phyloP scores from a whole-genome alignment of 345 rosid species.

The Eucalyptus coolabah region DNA sequence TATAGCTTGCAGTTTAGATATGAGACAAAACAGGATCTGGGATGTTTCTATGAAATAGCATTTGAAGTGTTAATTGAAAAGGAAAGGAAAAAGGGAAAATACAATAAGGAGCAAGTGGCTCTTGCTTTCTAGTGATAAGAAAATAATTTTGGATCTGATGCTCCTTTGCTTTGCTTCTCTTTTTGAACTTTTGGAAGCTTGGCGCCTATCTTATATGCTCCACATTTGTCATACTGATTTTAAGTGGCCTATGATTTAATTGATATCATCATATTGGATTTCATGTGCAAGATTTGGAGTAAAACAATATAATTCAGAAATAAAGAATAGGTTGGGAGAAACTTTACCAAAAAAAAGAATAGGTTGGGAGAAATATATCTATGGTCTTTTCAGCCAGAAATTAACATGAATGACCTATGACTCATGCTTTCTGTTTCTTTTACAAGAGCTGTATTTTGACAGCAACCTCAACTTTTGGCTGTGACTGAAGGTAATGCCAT shows the following conservation, averaged over 20 bases:
- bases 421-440: background rate
- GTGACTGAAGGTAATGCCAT: background rate
- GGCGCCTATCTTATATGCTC: background rate
- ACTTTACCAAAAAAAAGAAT: background rate
- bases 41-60: background rate
- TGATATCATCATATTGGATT: background rate
- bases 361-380: background rate
- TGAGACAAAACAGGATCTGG: background rate
- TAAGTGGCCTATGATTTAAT: background rate
- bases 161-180: background rate
- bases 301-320: background rate
- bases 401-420: background rate
- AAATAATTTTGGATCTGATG: background rate
- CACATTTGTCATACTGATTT: background rate
- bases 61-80: background rate
- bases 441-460: background rate
- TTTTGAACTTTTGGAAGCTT: background rate
- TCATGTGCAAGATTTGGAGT: background rate
- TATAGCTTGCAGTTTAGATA: background rate
- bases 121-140: background rate
- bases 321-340: background rate
- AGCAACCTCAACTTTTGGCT: background rate
- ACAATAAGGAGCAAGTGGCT: background rate
- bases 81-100: background rate
- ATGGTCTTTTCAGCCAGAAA: background rate